Evolutionary conservation across 2,329 filamentous ascomycete genomes (phyloP), one percentile per base, ranked within the genome.

Genomic region (Cadophora sp.): DNA sequence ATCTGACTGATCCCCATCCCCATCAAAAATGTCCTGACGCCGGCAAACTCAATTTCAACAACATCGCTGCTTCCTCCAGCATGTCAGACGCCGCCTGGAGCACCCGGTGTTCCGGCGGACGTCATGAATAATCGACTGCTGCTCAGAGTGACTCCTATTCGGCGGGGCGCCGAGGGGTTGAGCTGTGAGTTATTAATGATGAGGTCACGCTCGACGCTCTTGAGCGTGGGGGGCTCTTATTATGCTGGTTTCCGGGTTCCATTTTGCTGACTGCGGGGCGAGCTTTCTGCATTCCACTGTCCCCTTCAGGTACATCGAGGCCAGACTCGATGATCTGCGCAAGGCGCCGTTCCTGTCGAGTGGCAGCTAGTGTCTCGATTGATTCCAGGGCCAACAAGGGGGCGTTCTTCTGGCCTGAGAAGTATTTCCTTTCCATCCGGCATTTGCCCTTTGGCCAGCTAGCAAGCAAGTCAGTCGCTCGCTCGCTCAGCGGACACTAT

Each of bases 231-330:
- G 73, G 72, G 69, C 68, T 68, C 27, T 48, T 68, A 55, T 60
- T 43, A 66, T 61, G 62, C 61, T 64, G 47, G 45, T 59, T 36
- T 63, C 27, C 60, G 59, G 53, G 56, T 67, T 62, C 69, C 58
- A 60, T 67, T 48, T 48, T 66, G 70, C 73, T 73, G 71, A 73
- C 68, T 72, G 69, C 72, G 71, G 73, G 71, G 72, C 71, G 51
- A 68, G 58, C n/a, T 27, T 43, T 62, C 62, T 53, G 64, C 65
- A 62, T 68, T 61, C 66, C 64, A 69, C 67, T 72, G 51, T 71
- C 70, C 59, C 56, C 48, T 68, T 70, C 68, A 69, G 70, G 68
- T 70, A 68, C 67, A 18, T 62, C 45, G 30, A 27, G 41, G 22
- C 55, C 64, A 67, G 33, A 59, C 41, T 55, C 55, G 13, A 59